These are phyloP conservation scores for Plasmodium adleri DNA, from an alignment of 169 alveolate genomes.

Conservation along the genomic window DNA sequence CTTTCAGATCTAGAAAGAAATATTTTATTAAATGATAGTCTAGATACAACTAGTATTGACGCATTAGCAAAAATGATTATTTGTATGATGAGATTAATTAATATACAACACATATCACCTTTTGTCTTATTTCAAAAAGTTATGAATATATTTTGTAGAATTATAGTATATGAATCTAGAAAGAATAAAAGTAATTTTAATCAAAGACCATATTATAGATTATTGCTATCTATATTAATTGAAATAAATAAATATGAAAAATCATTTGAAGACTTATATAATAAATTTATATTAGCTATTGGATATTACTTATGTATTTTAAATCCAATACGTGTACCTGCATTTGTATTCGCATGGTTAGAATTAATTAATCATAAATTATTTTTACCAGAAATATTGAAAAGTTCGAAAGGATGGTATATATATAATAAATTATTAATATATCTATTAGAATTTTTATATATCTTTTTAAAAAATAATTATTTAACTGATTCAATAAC, in stretches of 20 bases:
- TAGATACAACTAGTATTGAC: conserved; percentile 81
- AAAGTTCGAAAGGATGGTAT: conserved; percentile 85
- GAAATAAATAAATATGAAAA: conserved; percentile 84
- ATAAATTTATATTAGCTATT: conserved; percentile 82
- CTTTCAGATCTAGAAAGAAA: conserved; percentile 9
- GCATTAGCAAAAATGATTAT: conserved; percentile 89
- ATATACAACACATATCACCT: conserved; percentile 90
- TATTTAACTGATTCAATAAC: conserved; percentile 59
- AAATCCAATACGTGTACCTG: conserved; percentile 95
- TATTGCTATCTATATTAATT: conserved; percentile 81
- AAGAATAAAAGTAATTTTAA: conserved; percentile 71
- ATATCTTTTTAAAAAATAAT: conserved; percentile 77
- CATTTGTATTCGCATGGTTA: conserved; percentile 97
- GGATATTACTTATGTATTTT: conserved; percentile 82
- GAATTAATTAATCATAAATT: conserved; percentile 93
- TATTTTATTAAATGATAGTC: conserved; percentile 4
- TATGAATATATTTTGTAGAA: conserved; percentile 83
- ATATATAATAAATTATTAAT: conserved; percentile 82
- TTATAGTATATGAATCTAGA: conserved; percentile 83
- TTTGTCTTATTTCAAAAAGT: conserved; percentile 89
- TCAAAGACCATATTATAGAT: conserved; percentile 84
- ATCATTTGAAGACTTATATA: conserved; percentile 78
- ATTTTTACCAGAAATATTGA: conserved; percentile 90
- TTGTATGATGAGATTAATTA: conserved; percentile 90
- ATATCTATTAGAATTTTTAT: conserved; percentile 78